Percentiles rank a stretch among this genome's conserved stretches.
Conservation (phyloP, 768 basidiomycete species). For the Dentipellis fragilis region DNA sequence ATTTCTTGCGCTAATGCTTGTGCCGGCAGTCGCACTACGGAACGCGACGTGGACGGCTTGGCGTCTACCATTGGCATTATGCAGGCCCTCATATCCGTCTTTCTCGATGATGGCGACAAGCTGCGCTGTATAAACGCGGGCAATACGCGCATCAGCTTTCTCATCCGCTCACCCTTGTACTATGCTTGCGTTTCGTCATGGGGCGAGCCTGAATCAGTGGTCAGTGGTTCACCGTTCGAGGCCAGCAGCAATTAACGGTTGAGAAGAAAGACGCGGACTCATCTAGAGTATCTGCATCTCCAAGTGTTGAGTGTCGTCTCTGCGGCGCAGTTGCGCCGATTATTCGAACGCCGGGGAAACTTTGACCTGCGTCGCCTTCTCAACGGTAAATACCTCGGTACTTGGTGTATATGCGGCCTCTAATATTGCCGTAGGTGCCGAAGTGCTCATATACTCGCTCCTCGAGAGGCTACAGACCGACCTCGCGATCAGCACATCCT, state of each 20-base stretch:
- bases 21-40: slow-evolving; percentile 35
- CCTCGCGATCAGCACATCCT: slow-evolving; percentile 73
- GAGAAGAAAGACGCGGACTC: slow-evolving; percentile 79
- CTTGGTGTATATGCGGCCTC: neutral
- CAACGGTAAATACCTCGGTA: slow-evolving; percentile 27
- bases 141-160: slow-evolving; percentile 72
- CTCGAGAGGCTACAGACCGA: slow-evolving; percentile 65
- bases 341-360: slow-evolving; percentile 85
- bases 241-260: slow-evolving; percentile 22
- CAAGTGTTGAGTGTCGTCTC: slow-evolving; percentile 90
- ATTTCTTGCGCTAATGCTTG: neutral
- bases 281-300: slow-evolving; percentile 91
- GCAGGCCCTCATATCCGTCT: slow-evolving; percentile 93
- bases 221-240: slow-evolving; percentile 31
- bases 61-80: slow-evolving; percentile 84
- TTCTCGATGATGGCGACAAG: slow-evolving; percentile 87
- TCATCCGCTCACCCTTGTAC: slow-evolving; percentile 82
- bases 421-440: slow-evolving; percentile 49
- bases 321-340: slow-evolving; percentile 68
- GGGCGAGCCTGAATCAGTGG: slow-evolving; percentile 95
- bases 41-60: slow-evolving; percentile 51
- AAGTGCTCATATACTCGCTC: slow-evolving; percentile 68
- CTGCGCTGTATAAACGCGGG: slow-evolving; percentile 78
- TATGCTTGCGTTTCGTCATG: slow-evolving; percentile 86
- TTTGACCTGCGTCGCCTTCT: slow-evolving; percentile 79